A percentile compares a stretch with the other conserved stretches of the same genome.
These are phyloP conservation scores for Pleurotus ostreatus DNA, from an alignment of 768 basidiomycete species.

Conservation along the genomic window DNA sequence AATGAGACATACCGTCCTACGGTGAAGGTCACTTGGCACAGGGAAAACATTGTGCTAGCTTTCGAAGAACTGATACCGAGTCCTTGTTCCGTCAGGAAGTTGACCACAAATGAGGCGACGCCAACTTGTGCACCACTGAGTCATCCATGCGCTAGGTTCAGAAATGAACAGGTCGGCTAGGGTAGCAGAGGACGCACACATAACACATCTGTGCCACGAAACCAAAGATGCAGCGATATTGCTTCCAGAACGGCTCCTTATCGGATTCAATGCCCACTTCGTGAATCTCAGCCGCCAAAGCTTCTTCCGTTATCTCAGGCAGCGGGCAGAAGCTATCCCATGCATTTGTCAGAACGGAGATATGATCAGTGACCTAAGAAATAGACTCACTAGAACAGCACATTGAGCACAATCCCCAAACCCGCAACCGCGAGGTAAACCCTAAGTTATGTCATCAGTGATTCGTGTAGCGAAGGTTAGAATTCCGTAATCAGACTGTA, in stretches of 20 bases:
- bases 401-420: constrained; percentile 57
- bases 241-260: constrained; percentile 60
- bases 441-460: constrained; percentile 27
- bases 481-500: constrained; percentile 15
- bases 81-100: constrained; percentile 63
- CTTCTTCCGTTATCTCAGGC: constrained; percentile 70
- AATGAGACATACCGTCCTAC: constrained; percentile 42
- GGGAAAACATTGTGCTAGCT: constrained; percentile 66
- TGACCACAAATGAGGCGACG: constrained; percentile 65
- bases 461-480: not conserved
- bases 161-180: not conserved
- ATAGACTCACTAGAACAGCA: constrained; percentile 54
- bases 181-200: constrained; percentile 34
- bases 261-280: constrained; percentile 34
- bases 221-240: constrained; percentile 68
- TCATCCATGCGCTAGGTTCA: too few relatives aligned
- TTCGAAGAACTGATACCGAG: constrained; percentile 45
- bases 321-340: constrained; percentile 51
- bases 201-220: constrained; percentile 71
- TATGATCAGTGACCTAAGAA: not conserved
- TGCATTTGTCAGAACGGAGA: constrained; percentile 1
- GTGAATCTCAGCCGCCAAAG: constrained; percentile 47
- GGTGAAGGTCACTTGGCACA: constrained; percentile 68
- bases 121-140: constrained; percentile 59
- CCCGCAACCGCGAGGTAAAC: constrained; percentile 64